Conservation (phyloP, 441 rosid species). For the Flueggea neowawraea region DNA sequence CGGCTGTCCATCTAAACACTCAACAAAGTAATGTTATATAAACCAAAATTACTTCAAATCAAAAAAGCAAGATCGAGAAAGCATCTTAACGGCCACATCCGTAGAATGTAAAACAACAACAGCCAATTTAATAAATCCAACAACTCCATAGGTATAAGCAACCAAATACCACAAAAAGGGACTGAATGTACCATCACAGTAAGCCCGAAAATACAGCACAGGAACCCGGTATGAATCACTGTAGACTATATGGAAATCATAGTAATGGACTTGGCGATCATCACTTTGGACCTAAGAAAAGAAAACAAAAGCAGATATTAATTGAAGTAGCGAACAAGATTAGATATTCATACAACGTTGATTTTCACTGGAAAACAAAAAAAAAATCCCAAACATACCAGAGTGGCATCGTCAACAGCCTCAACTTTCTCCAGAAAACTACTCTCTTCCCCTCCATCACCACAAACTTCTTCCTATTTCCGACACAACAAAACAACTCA, state of each 20-base stretch:
- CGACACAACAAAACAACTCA: neutral
- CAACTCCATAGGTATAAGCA: neutral
- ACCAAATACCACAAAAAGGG: neutral
- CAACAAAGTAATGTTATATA: constrained; percentile 3
- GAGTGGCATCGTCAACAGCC: constrained; percentile 48
- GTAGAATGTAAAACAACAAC: neutral
- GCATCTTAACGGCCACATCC: too few relatives aligned
- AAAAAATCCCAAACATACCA: constrained; percentile 45
- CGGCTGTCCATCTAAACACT: constrained; percentile 58
- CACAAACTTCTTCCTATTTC: constrained; percentile 29
- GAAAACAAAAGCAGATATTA: constrained; percentile 7
- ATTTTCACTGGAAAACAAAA: neutral
- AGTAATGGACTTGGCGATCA: constrained; percentile 46
- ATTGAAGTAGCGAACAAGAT: neutral
- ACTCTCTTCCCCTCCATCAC: constrained; percentile 22
- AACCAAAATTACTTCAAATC: neutral
- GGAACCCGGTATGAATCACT: constrained; percentile 73
- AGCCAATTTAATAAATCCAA: too few relatives aligned
- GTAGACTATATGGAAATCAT: constrained; percentile 72
- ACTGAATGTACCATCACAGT: constrained; percentile 44
- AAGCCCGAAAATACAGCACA: constrained; percentile 71
- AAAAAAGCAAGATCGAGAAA: neutral
- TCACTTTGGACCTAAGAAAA: constrained; percentile 37
- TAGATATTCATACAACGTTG: neutral
- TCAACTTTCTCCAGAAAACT: constrained; percentile 33